phyloP scores from a whole-genome alignment of 1,284 basidiomycete genomes.

The Xerocomus minutiporus region DNA sequence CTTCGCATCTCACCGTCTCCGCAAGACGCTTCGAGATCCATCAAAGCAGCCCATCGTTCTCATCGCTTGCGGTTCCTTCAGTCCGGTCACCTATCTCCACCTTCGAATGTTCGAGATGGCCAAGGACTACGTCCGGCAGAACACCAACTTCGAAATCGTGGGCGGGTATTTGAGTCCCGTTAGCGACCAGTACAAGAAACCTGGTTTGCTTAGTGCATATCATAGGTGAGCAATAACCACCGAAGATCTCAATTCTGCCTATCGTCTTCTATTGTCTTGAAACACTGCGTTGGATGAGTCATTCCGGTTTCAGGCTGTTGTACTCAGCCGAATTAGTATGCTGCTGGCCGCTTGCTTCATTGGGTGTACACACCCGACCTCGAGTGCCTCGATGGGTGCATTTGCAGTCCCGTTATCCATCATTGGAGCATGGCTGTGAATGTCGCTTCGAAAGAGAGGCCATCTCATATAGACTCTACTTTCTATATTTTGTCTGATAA shows the following conservation, averaged over 20 bases:
- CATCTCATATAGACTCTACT: conserved; percentile 7
- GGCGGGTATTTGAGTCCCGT: conserved; percentile 95
- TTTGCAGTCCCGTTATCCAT: background rate
- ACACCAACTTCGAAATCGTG: conserved; percentile 89
- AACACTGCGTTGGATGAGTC: conserved; percentile 8
- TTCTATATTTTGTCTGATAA: conserved; percentile 8
- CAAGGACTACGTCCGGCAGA: conserved; percentile 89
- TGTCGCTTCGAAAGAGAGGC: conserved; percentile 5
- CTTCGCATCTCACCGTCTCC: conserved; percentile 63
- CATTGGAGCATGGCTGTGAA: conserved; percentile 5
- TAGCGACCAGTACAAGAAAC: conserved; percentile 90
- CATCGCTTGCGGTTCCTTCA: conserved; percentile 79
- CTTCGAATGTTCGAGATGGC: conserved; percentile 99
- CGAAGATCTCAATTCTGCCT: background rate
- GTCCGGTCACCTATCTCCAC: conserved; percentile 77
- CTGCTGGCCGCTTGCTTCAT: conserved; percentile 18
- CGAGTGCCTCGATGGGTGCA: background rate
- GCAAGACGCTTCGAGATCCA: conserved; percentile 53
- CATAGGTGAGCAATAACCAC: conserved; percentile 58
- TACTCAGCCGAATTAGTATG: conserved; percentile 9
- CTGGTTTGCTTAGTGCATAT: conserved; percentile 74
- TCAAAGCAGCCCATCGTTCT: conserved; percentile 70
- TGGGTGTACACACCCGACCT: background rate
- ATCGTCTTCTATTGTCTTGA: conserved; percentile 2
- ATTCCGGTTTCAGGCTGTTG: background rate